A percentile compares a stretch with the other conserved stretches of the same genome.
phyloP scores from a whole-genome alignment of 768 basidiomycete genomes.

The Trametes cingulata region DNA sequence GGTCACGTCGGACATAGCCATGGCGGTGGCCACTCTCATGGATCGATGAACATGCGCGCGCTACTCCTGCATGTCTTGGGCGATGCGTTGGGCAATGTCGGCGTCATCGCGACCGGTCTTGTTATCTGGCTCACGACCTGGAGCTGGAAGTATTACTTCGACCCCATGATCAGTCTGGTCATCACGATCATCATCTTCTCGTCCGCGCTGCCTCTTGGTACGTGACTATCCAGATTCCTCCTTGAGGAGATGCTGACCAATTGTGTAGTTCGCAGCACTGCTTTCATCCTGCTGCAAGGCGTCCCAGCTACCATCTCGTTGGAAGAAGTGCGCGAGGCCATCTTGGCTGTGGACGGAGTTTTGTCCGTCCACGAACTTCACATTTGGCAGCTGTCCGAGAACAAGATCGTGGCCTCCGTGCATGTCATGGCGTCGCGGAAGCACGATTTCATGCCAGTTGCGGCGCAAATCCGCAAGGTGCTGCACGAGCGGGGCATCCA shows the following conservation, averaged over 20 bases:
- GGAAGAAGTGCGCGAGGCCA: slow-evolving; percentile 83
- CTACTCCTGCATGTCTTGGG: slow-evolving; percentile 93
- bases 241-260: not conserved
- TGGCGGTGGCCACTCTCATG: slow-evolving; percentile 27
- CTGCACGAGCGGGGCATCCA: slow-evolving; percentile 94
- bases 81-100: slow-evolving; percentile 97
- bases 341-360: slow-evolving; percentile 82
- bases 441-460: slow-evolving; percentile 90
- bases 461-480: slow-evolving; percentile 76
- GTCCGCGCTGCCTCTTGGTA: slow-evolving; percentile 88
- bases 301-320: slow-evolving; percentile 89
- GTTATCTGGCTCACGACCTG: slow-evolving; percentile 90
- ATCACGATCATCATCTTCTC: slow-evolving; percentile 98
- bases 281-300: slow-evolving; percentile 93
- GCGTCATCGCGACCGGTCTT: slow-evolving; percentile 93
- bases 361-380: slow-evolving; percentile 91
- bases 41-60: slow-evolving; percentile 98
- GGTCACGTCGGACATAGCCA: slow-evolving; percentile 8
- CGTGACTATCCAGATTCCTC: not conserved
- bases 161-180: slow-evolving; percentile 89
- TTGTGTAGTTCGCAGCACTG: slow-evolving; percentile 76
- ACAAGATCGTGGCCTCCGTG: slow-evolving; percentile 92
- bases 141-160: slow-evolving; percentile 87
- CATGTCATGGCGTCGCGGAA: slow-evolving; percentile 85
- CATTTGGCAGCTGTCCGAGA: slow-evolving; percentile 96